phyloP scores from a whole-genome alignment of 2,329 filamentous ascomycete genomes.

The Colletotrichum destructivum region DNA sequence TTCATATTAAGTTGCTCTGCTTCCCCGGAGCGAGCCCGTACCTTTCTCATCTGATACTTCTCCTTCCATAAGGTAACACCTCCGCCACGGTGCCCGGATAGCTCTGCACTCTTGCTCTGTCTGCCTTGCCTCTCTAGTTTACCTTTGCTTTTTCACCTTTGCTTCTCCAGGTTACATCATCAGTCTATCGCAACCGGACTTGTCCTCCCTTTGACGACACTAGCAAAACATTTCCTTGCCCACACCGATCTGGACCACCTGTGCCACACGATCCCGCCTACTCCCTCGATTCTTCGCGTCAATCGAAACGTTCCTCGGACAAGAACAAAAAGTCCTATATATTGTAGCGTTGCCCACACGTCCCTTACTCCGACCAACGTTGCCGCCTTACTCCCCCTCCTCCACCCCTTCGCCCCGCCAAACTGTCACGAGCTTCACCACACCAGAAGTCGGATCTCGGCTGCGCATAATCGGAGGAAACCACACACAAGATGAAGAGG shows the following conservation, averaged over 20 bases:
- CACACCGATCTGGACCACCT: constrained; percentile 35
- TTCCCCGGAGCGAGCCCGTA: constrained; percentile 38
- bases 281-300: constrained; percentile 32
- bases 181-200: constrained; percentile 19
- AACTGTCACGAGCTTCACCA: background rate
- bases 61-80: constrained; percentile 34
- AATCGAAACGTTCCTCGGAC: background rate
- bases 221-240: constrained; percentile 35
- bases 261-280: constrained; percentile 13
- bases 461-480: constrained; percentile 14
- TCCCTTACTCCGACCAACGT: background rate
- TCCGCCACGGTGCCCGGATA: constrained; percentile 39
- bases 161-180: constrained; percentile 41
- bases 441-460: background rate
- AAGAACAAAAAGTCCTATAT: constrained; percentile 22
- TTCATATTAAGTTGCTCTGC: constrained; percentile 43
- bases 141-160: constrained; percentile 41
- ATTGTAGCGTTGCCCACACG: constrained; percentile 18
- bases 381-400: background rate
- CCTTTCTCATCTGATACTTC: constrained; percentile 38
- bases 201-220: constrained; percentile 38
- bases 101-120: constrained; percentile 27
- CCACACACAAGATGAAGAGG: constrained; percentile 39
- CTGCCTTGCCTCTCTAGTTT: constrained; percentile 20
- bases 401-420: background rate